These are phyloP conservation scores for Ophiocordyceps camponoti-leonardi DNA, from an alignment of 2,329 filamentous ascomycete species.

Conservation along the genomic window DNA sequence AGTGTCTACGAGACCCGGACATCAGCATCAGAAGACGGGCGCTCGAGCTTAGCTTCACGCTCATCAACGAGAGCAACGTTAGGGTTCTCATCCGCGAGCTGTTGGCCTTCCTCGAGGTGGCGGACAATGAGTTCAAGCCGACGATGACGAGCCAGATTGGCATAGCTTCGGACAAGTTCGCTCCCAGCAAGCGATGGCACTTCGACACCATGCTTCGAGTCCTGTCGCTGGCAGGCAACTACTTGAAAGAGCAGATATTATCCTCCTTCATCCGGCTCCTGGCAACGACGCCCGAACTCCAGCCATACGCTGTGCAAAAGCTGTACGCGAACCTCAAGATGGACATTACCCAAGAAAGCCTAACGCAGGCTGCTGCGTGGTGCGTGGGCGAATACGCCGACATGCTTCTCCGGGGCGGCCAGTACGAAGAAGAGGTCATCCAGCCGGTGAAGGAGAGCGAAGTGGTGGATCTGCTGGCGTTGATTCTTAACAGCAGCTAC, in stretches of 20 bases:
- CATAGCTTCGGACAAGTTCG: slow-evolving; percentile 87
- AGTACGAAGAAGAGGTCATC: slow-evolving; percentile 86
- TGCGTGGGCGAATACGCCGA: slow-evolving; percentile 97
- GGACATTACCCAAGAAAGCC: slow-evolving; percentile 91
- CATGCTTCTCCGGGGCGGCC: slow-evolving; percentile 68
- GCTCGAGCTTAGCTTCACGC: slow-evolving; percentile 92
- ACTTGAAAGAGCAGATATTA: slow-evolving; percentile 93
- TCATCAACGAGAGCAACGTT: slow-evolving; percentile 95
- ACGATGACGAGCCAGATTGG: slow-evolving; percentile 98
- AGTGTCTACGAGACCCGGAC: slow-evolving; percentile 90
- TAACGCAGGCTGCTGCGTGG: slow-evolving; percentile 89
- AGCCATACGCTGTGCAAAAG: slow-evolving; percentile 94
- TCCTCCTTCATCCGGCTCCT: slow-evolving; percentile 94
- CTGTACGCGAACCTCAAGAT: slow-evolving; percentile 81
- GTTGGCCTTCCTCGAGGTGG: slow-evolving; percentile 86
- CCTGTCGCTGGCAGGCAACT: slow-evolving; percentile 83
- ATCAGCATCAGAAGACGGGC: slow-evolving; percentile 93
- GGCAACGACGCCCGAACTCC: slow-evolving; percentile 82
- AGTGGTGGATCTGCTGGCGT: slow-evolving; percentile 79
- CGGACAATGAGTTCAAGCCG: slow-evolving; percentile 96
- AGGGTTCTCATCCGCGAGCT: slow-evolving; percentile 85
- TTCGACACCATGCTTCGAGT: slow-evolving; percentile 95
- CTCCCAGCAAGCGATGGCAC: slow-evolving; percentile 96
- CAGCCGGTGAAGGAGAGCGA: slow-evolving; percentile 69
- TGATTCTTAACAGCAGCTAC: slow-evolving; percentile 88